phyloP scores from a whole-genome alignment of 73 alveolate genomes.

The Blepharisma stoltei region DNA sequence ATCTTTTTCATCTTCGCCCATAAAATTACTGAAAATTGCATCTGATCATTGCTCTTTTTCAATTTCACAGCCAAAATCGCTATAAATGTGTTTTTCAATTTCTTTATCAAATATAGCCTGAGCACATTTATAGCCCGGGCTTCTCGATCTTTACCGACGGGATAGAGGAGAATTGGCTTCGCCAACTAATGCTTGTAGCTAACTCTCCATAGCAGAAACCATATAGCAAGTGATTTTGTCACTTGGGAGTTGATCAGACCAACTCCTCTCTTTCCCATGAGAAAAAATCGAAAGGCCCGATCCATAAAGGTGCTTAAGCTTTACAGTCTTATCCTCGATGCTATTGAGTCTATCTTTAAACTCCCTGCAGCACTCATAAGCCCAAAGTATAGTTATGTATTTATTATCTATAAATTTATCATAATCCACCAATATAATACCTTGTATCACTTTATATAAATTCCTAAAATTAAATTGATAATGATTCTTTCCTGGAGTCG shows the following conservation, averaged over 20 bases:
- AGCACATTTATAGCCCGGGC: too few species aligned
- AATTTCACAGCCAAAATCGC: not conserved
- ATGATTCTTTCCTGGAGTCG: constrained; percentile 97
- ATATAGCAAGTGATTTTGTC: too few species aligned
- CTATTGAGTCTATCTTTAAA: constrained; percentile 97
- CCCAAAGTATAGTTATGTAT: constrained; percentile 90
- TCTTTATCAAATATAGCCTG: constrained; percentile 76
- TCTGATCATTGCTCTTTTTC: not conserved
- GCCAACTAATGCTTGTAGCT: too few species aligned
- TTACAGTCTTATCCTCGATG: constrained; percentile 91
- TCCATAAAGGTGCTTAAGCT: too few species aligned
- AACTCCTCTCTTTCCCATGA: too few species aligned
- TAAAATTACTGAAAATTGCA: constrained; percentile 13
- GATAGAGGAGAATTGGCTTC: too few species aligned
- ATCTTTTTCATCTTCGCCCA: constrained; percentile 22
- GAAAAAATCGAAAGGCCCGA: too few species aligned
- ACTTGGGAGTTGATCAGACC: too few species aligned
- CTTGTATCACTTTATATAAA: constrained; percentile 86
- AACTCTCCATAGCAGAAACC: too few species aligned
- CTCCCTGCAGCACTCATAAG: constrained; percentile 98
- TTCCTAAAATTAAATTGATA: constrained; percentile 97
- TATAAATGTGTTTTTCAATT: constrained; percentile 52
- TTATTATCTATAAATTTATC: constrained; percentile 41
- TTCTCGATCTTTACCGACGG: too few species aligned
- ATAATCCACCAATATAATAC: constrained; percentile 40